Conservation (phyloP, 495 filamentous ascomycete genomes). For the Daldinia vernicosa region DNA sequence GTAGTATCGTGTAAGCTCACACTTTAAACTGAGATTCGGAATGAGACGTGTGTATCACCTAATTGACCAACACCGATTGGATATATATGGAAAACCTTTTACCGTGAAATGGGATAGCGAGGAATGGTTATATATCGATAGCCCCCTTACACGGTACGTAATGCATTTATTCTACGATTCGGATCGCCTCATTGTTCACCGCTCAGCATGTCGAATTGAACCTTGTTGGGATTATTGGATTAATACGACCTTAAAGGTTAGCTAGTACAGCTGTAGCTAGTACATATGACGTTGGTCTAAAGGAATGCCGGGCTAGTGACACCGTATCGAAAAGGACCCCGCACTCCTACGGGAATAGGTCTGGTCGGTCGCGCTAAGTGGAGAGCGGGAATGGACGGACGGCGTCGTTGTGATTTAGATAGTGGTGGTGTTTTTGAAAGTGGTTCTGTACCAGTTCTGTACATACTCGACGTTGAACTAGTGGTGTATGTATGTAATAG, state of each 20-base stretch:
- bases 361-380: background rate
- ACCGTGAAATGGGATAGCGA: background rate
- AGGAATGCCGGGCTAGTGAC: slow-evolving; percentile 4
- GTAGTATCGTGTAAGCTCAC: background rate
- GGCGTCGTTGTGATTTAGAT: slow-evolving; percentile 7
- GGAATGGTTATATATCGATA: background rate
- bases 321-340: slow-evolving; percentile 15
- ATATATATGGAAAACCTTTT: background rate
- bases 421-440: slow-evolving; percentile 17
- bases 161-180: background rate
- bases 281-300: slow-evolving; percentile 33
- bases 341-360: slow-evolving; percentile 16
- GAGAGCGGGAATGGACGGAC: background rate
- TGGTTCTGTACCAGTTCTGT: background rate
- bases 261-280: too few relatives aligned
- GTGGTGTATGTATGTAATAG: background rate
- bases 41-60: slow-evolving; percentile 2
- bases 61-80: background rate
- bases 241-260: slow-evolving; percentile 15
- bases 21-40: background rate
- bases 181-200: background rate
- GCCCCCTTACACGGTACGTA: background rate
- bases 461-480: background rate
- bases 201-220: background rate
- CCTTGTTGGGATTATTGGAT: background rate